Evolutionary conservation across 805 yeast species (phyloP).

Genomic region (Monosporozyma aerobia): DNA sequence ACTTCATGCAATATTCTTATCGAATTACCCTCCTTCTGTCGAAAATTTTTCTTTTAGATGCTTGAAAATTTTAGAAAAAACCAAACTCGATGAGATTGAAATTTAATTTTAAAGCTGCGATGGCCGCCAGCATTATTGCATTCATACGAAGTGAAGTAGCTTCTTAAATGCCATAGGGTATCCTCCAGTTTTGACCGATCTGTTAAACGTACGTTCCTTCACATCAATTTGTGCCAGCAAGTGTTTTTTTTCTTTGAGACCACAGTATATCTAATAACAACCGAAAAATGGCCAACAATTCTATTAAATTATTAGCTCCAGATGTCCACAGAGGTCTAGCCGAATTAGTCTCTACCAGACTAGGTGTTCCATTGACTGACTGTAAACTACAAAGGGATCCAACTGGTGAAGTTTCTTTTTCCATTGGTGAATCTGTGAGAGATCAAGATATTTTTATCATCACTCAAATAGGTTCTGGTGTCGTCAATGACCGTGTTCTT

Average conservation of each 20-base stretch:
- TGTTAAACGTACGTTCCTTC: neutral
- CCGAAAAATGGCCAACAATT: constrained; percentile 52
- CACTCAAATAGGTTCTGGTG: constrained; percentile 72
- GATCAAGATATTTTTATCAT: constrained; percentile 77
- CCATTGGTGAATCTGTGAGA: constrained; percentile 73
- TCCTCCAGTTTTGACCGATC: neutral
- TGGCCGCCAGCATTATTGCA: neutral
- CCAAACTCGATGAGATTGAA: neutral
- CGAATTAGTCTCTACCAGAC: constrained; percentile 53
- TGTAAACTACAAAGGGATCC: constrained; percentile 57
- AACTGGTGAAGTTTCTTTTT: constrained; percentile 65
- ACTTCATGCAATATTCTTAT: neutral
- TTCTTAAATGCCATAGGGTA: neutral
- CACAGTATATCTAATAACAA: neutral
- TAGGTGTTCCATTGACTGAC: constrained; percentile 54
- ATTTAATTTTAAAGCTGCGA: neutral
- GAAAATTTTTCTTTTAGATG: neutral
- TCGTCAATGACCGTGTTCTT: constrained; percentile 64
- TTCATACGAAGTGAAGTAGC: too few relatives aligned
- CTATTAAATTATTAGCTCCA: constrained; percentile 58
- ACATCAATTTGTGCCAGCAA: neutral
- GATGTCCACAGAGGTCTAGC: constrained; percentile 63
- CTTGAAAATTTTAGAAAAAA: neutral
- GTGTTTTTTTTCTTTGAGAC: neutral
- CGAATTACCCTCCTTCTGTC: neutral